Conservation (phyloP, 345 rosid genomes). For the Populus tremula region DNA sequence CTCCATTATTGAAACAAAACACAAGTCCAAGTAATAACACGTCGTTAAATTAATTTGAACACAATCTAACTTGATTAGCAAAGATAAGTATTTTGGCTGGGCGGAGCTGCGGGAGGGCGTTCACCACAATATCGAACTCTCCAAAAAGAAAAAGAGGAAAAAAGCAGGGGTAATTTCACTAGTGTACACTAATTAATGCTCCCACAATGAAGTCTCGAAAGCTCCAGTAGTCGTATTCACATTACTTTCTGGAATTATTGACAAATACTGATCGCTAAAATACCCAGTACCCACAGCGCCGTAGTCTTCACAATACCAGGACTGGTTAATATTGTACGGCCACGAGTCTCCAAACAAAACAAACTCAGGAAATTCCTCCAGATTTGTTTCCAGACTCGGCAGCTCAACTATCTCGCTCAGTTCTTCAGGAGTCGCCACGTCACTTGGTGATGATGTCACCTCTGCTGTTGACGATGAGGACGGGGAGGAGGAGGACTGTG, state of each 20-base stretch:
- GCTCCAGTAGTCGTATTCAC: conserved; percentile 20
- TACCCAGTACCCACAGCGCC: conserved; percentile 25
- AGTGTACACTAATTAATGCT: conserved; percentile 29
- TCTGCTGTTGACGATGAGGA: conserved; percentile 8
- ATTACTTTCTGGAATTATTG: conserved; percentile 31
- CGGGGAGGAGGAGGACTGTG: conserved; percentile 8
- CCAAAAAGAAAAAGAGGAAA: neutral
- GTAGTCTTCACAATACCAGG: conserved; percentile 36
- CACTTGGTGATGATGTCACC: conserved; percentile 24
- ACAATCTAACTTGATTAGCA: neutral
- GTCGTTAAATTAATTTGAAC: no score
- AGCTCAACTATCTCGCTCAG: conserved; percentile 81
- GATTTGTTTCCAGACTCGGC: conserved; percentile 61
- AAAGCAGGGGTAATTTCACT: neutral
- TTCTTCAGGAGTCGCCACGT: conserved; percentile 60
- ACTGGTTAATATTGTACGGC: conserved; percentile 33
- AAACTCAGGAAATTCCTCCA: conserved; percentile 37
- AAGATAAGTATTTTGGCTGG: neutral
- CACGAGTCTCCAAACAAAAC: conserved; percentile 58
- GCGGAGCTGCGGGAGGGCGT: conserved; percentile 2
- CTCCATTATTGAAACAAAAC: no score
- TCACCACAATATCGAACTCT: neutral
- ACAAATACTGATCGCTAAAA: conserved; percentile 37
- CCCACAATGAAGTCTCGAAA: conserved; percentile 44
- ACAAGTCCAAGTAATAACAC: no score